phyloP scores from a whole-genome alignment of 1,139 yeast genomes.

The Pichia norvegensis region DNA sequence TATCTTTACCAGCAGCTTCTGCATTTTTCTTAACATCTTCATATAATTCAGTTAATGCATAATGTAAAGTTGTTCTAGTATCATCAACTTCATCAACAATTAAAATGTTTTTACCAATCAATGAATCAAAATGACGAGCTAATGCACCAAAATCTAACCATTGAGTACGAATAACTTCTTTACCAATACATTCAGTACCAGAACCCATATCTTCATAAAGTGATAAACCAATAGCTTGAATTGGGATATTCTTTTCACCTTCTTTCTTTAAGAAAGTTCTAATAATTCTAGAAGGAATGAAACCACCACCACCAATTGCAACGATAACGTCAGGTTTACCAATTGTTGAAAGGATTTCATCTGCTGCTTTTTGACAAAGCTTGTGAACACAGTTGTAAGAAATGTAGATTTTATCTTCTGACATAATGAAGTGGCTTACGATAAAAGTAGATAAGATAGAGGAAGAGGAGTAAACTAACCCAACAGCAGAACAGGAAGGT shows the following conservation, averaged over 20 bases:
- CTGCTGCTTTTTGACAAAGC: constrained; percentile 81
- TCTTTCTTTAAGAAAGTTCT: constrained; percentile 51
- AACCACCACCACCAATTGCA: constrained; percentile 72
- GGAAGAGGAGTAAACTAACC: background rate
- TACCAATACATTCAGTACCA: constrained; percentile 43
- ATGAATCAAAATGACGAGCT: constrained; percentile 43
- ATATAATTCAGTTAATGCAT: constrained; percentile 50
- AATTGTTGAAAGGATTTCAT: constrained; percentile 51
- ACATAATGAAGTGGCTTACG: constrained; percentile 14
- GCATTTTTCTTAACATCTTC: constrained; percentile 47
- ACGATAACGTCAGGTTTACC: constrained; percentile 62
- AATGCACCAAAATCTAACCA: constrained; percentile 60
- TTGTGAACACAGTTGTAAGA: constrained; percentile 91
- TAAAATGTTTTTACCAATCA: constrained; percentile 52
- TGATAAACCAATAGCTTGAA: constrained; percentile 58
- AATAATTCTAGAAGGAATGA: constrained; percentile 57
- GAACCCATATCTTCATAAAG: constrained; percentile 49
- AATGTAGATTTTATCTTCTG: constrained; percentile 57
- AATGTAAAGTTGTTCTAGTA: constrained; percentile 58
- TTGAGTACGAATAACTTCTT: constrained; percentile 55
- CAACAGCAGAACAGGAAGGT: background rate
- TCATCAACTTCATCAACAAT: constrained; percentile 69
- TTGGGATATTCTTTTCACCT: constrained; percentile 52
- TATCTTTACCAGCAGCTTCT: constrained; percentile 30
- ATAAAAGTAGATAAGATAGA: background rate